A percentile compares a stretch with the other conserved stretches of the same genome.
These are phyloP conservation scores for Aspergillus hortae DNA, from an alignment of 2,329 filamentous ascomycete species.

Conservation along the genomic window DNA sequence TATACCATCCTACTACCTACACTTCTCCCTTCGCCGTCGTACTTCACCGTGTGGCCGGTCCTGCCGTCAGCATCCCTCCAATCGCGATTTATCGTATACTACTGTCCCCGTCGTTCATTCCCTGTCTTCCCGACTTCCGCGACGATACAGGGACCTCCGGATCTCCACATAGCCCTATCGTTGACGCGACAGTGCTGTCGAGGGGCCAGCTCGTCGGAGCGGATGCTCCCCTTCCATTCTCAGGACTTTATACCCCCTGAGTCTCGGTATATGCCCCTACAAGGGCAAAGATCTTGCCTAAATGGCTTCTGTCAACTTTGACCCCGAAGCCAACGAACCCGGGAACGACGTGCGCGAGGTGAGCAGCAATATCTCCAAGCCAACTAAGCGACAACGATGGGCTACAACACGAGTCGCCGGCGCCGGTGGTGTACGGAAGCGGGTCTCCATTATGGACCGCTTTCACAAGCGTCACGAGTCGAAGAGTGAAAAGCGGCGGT, in stretches of 20 bases:
- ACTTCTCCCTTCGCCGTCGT: too few relatives aligned
- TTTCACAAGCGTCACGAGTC: slow-evolving; percentile 60
- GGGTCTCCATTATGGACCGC: slow-evolving; percentile 76
- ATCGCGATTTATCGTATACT: slow-evolving; percentile 6
- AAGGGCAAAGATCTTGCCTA: slow-evolving; percentile 25
- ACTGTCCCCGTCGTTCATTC: not conserved
- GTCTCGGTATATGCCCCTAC: slow-evolving; percentile 24
- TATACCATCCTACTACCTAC: not conserved
- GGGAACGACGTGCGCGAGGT: slow-evolving; percentile 25
- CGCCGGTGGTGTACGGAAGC: slow-evolving; percentile 72
- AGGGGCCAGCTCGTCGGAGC: slow-evolving; percentile 22
- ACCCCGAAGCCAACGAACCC: slow-evolving; percentile 25
- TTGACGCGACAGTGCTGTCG: slow-evolving; percentile 20
- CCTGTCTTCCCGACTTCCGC: not conserved
- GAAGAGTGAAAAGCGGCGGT: slow-evolving; percentile 67
- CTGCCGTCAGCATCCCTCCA: slow-evolving; percentile 1
- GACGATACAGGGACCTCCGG: not conserved
- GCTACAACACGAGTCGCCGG: slow-evolving; percentile 84
- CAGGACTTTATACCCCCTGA: slow-evolving; percentile 9
- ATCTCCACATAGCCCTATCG: too few relatives aligned
- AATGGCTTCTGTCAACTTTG: slow-evolving; percentile 40
- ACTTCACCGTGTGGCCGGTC: not conserved
- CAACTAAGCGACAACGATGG: slow-evolving; percentile 84
- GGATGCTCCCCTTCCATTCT: slow-evolving; percentile 23
- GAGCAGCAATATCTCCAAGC: slow-evolving; percentile 52